Evolutionary conservation across 2,329 filamentous ascomycete genomes (phyloP).

Genomic region (Coniochaeta prunicola): DNA sequence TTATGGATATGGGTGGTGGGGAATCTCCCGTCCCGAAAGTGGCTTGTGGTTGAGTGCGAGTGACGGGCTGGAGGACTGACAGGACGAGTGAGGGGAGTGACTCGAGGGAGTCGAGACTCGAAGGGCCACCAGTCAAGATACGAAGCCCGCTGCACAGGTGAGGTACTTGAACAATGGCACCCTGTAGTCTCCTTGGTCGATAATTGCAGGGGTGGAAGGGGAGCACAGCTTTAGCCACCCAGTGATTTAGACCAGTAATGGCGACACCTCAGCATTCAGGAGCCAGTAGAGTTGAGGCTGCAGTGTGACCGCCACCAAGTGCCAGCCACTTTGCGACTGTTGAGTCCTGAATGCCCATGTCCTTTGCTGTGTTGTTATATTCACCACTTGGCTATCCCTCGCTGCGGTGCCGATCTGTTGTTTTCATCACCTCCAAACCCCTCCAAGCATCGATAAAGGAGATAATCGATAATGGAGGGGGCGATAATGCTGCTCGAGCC

Average conservation of each 20-base stretch:
- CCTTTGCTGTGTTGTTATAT: background rate
- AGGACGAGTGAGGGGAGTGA: background rate
- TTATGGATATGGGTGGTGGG: background rate
- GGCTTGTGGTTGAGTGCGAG: background rate
- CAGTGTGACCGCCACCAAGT: background rate
- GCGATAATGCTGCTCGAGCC: background rate
- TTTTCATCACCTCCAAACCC: background rate
- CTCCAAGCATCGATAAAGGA: background rate
- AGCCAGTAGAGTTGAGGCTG: background rate
- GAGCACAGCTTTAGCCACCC: background rate
- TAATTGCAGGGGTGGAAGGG: background rate
- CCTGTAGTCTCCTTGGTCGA: background rate
- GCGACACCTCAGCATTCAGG: background rate
- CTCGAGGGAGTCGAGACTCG: background rate
- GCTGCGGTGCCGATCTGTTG: background rate
- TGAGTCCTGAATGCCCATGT: background rate
- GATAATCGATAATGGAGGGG: conserved; percentile 3
- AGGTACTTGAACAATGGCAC: background rate
- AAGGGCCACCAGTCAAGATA: background rate
- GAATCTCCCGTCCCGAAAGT: background rate
- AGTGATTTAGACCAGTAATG: background rate
- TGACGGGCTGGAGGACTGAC: background rate
- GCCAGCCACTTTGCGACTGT: background rate
- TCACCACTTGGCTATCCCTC: background rate
- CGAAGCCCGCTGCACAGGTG: background rate